phyloP scores from a whole-genome alignment of 306 rosid species.

The Malus orientalis region DNA sequence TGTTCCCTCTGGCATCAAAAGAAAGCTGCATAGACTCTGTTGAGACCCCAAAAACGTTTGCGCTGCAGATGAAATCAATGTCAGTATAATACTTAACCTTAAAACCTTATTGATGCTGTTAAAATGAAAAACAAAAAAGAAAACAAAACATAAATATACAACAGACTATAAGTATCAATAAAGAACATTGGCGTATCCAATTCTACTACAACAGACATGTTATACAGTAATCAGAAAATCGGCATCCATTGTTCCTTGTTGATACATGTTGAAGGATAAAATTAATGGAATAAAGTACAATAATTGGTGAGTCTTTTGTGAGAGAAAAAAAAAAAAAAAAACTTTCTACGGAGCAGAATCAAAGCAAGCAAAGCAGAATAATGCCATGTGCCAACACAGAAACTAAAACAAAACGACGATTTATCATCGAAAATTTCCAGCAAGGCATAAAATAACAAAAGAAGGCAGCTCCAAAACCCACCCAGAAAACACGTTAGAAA shows the following conservation, averaged over 20 bases:
- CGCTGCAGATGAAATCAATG: slow-evolving; percentile 43
- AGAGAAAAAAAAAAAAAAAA: background rate
- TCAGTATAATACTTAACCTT: slow-evolving; percentile 12
- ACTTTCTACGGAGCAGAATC: background rate
- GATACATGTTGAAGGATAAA: background rate
- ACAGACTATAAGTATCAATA: background rate
- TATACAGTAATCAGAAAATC: background rate
- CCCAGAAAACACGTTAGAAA: background rate
- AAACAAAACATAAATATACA: background rate
- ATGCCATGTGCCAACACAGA: background rate
- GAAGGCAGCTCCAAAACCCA: background rate
- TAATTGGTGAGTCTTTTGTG: background rate
- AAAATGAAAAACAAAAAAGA: background rate
- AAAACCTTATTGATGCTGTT: background rate
- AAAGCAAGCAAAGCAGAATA: background rate
- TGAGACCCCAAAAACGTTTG: slow-evolving; percentile 93
- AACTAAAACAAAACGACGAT: background rate
- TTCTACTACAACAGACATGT: background rate
- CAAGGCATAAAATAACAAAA: background rate
- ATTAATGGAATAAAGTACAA: background rate
- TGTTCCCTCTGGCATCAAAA: slow-evolving; percentile 94
- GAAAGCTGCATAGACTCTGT: slow-evolving; percentile 99
- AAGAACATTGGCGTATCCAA: background rate
- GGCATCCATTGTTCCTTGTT: background rate
- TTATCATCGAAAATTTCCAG: background rate